Evolutionary conservation across 345 rosid genomes (phyloP).

Genomic region (Kernera saxatilis): DNA sequence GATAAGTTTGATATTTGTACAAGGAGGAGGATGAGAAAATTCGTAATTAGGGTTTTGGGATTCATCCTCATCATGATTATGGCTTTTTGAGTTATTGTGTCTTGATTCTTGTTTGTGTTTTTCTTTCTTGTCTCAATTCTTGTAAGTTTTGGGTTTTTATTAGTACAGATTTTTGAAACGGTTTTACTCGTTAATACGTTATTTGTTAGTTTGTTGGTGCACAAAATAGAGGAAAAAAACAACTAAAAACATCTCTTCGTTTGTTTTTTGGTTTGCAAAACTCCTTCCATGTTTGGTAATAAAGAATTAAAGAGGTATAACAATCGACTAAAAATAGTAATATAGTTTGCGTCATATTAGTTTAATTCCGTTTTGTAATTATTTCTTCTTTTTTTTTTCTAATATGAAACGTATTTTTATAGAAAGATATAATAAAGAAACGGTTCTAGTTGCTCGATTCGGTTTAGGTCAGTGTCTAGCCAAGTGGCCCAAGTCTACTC

Average conservation of each 20-base stretch:
- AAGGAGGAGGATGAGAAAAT: not conserved
- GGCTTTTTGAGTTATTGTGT: not conserved
- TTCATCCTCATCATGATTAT: not conserved
- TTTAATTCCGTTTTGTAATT: not conserved
- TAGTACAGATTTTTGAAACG: not conserved
- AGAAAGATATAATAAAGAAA: not conserved
- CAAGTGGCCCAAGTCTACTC: not conserved
- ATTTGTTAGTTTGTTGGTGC: constrained; percentile 4
- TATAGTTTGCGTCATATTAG: not conserved
- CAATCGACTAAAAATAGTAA: not conserved
- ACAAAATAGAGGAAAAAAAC: not conserved
- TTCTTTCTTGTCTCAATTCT: not conserved
- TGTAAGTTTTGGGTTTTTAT: not conserved
- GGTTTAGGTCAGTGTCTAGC: not conserved
- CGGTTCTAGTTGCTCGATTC: not conserved
- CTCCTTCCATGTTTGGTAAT: not conserved
- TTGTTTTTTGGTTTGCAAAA: not conserved
- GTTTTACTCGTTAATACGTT: constrained; percentile 3
- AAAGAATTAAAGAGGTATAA: not conserved
- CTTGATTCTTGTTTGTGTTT: not conserved
- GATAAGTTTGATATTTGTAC: constrained; percentile 17
- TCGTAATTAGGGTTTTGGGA: not conserved
- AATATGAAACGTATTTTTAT: too few relatives aligned
- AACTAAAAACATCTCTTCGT: not conserved
- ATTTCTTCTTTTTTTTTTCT: too few relatives aligned